Evolutionary conservation across 2,329 filamentous ascomycete genomes (phyloP).

Genomic region (Penicillium brevicompactum): DNA sequence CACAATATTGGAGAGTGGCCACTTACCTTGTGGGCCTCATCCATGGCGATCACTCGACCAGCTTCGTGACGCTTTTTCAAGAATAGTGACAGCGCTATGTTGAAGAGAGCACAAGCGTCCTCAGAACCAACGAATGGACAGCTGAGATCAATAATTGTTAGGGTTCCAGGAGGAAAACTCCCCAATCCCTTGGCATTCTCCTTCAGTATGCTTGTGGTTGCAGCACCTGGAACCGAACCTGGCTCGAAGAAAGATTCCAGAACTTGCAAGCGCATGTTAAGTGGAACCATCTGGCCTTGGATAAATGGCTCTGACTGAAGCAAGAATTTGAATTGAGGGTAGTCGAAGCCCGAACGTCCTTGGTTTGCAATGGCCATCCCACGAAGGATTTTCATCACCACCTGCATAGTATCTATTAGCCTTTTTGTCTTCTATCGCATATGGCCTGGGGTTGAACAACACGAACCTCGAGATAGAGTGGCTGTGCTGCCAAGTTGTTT

Average conservation of each 20-base stretch:
- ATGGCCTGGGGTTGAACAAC: not conserved
- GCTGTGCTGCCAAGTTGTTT: constrained; percentile 40
- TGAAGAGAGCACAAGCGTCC: constrained; percentile 71
- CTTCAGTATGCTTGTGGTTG: not conserved
- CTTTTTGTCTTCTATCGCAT: not conserved
- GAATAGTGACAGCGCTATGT: constrained; percentile 69
- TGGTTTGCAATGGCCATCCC: constrained; percentile 50
- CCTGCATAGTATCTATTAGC: constrained; percentile 25
- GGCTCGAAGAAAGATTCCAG: constrained; percentile 65
- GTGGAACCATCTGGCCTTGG: constrained; percentile 53
- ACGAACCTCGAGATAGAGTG: constrained; percentile 54
- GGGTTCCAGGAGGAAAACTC: constrained; percentile 21
- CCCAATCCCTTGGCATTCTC: constrained; percentile 18
- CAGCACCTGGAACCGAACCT: not conserved
- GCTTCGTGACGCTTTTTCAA: constrained; percentile 54
- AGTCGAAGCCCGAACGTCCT: constrained; percentile 45
- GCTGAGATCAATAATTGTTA: constrained; percentile 70
- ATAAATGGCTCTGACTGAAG: constrained; percentile 46
- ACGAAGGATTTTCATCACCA: constrained; percentile 53
- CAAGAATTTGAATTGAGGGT: constrained; percentile 44
- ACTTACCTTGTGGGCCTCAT: constrained; percentile 65
- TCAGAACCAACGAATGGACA: constrained; percentile 70
- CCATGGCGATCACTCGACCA: constrained; percentile 52
- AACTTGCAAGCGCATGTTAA: constrained; percentile 63
- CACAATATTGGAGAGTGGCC: too few species aligned